Base-by-base conservation (phyloP, 306 rosid species). In the Vigna radiata region DNA sequence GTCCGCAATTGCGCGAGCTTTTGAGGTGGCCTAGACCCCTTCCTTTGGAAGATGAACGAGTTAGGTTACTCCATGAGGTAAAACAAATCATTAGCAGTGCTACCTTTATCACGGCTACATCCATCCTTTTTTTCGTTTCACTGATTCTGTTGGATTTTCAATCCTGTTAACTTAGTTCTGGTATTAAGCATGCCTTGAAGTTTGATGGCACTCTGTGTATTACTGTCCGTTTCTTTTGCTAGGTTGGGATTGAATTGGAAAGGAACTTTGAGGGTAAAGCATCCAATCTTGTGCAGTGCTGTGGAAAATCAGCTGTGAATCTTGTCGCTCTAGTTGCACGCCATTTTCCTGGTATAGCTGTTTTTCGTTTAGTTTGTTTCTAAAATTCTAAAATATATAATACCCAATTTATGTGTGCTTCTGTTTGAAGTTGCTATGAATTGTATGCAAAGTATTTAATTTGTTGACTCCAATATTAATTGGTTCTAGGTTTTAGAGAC, bases 31-130 rank as follows among this genome's bases (percentile, higher is more conserved):
- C 97, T 47, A 89, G 98, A 80, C 91, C 96, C 50, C 93, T 95
- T 83, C 98, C 98, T 75, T 83, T 95, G 86, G 98, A 95, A 86
- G 98, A 90, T 8, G 98, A 95, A 79, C 90, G 98, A 36, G 92
- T 90, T 79, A 84, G 98, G 59, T 86, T 95, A 87, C 87, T 95
- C 55, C 98, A 86, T 14, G 98, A 95, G 98, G 98, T 95, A 82
- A 73, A 29, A 25, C 50, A 62, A 27, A 25, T 68, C 13, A 31
- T 54, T 73, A 5, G 21, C 6, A 48, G 69, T 75, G 25, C 49
- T 68, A 47, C 31, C 77, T 54, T 82, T 58, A 49, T 29, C 39
- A 36, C 21, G 61, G n/a, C 65, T 29, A 15, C 27, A 25, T 59
- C 6, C 41, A 27, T 61, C 39, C 14, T 59, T 37, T 1, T 60